Evolutionary conservation across 192 early-diverging fungal species (phyloP), one percentile per base, ranked within the genome.

Genomic region (Backusella morwellensis): DNA sequence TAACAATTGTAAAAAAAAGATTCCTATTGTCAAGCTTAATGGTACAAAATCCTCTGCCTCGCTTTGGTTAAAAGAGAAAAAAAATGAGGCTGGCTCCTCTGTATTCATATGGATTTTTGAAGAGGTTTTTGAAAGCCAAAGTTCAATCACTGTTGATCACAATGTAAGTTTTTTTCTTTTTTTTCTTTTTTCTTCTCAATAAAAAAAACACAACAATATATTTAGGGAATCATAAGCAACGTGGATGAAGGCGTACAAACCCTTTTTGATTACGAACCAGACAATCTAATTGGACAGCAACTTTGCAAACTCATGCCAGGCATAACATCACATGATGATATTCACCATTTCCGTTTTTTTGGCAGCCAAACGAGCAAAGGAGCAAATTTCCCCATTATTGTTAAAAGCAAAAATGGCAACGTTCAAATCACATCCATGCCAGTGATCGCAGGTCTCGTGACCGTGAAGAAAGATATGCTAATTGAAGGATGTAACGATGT

Each of bases 31-130:
- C 35, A 89, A 89, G 68, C 79, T 82, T 15, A 84, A 90, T 78
- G 79, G 84, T 15, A 82, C 82, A 59, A 86, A 80, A 21, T 85
- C 88, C 6, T 86, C 90, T 38, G 88, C 88, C 34, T 87, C 87
- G 21, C 76, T 91, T 17, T 91, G 90, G 90, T 79, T 91, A 44
- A 91, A 91, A 59, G 85, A 83, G 32, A 87, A 87, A 66, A 82
- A 66, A 67, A 86, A 85, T 59, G 76, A 82, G 36, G 15, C 76
- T 73, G 88, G 85, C 1, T 74, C 81, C 38, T 70, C 80, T 6
- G 76, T 91, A 19, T 85, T 85, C 26, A 91, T 91, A n/a, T 91
- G 90, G 90, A 88, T 91, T 40, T 87, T 91, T 78, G 88, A 91
- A 75, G 86, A 90, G 70, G 88, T 90, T 29, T 78, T 82, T 52